Evolutionary conservation across 768 basidiomycete species (phyloP), one percentile per base, ranked within the genome.

Genomic region (Russula olivacea): DNA sequence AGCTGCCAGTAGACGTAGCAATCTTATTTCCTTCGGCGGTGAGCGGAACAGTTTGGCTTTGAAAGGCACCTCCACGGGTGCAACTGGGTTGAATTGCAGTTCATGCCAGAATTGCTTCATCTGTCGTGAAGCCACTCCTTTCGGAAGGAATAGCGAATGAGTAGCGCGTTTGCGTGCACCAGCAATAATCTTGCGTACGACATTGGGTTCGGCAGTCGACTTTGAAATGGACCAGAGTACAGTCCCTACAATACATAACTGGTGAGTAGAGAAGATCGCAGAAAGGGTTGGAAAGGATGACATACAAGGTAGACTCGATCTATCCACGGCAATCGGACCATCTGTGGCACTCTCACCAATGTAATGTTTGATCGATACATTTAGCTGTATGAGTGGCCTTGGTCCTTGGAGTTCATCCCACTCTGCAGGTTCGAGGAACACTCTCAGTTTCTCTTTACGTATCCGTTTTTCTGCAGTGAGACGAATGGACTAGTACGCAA

Each of bases 401-500:
- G 52, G 5, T 53, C 38, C 38, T 43, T 70, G 68, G 14, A 70
- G 66, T 9, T 76, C 72, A 0, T 73, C 70, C 79, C 79, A 81
- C 17, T 80, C 76, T 2, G 72, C 73, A 19, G 87, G 89, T 71
- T 89, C 81, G 12, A 91, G 81, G 78, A 83, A 92, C 3, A 89
- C 78, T 19, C 82, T 79, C 71, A 93, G 73, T 21, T 76, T 72
- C 19, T 74, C 68, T 1, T 71, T 69, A 1, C 68, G 66, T 36
- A 80, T 77, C 53, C 70, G 69, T 8, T 87, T 86, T 69, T 89
- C 86, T 68, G 86, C 84, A 0, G 81, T 83, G 65, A 81, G 82
- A 67, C 74, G 76, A 36, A 90, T 76, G 51, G 83, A 82, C 85
- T 86, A 34, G 54, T 32, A 48, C 19, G 41, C 11, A 57, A 65